A percentile compares a stretch with the other conserved stretches of the same genome.
Evolutionary conservation across 2,329 filamentous ascomycete species (phyloP).

Genomic region (Corniculantispora saksenae): DNA sequence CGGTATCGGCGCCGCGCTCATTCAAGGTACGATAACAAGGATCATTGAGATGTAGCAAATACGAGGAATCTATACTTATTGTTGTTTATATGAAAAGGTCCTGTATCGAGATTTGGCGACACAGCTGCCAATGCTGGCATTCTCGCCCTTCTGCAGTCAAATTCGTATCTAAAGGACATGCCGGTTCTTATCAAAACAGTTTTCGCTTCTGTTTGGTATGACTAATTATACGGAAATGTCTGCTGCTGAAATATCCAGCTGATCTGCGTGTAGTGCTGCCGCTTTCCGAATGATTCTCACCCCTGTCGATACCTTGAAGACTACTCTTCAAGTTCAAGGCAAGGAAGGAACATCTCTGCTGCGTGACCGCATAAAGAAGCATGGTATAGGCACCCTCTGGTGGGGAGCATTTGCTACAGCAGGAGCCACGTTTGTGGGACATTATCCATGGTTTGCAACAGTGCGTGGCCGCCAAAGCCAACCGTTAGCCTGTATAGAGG

Average conservation of each 20-base stretch:
- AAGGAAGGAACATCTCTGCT: conserved; percentile 43
- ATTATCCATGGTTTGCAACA: conserved; percentile 53
- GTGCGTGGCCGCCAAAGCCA: conserved; percentile 28
- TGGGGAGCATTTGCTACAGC: conserved; percentile 52
- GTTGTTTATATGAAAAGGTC: conserved; percentile 33
- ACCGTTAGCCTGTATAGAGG: not conserved
- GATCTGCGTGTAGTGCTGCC: conserved; percentile 37
- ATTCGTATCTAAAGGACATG: conserved; percentile 44
- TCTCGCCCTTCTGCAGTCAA: conserved; percentile 48
- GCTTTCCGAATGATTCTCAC: conserved; percentile 49
- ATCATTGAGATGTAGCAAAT: not conserved
- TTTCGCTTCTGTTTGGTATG: conserved; percentile 47
- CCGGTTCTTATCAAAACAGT: conserved; percentile 47
- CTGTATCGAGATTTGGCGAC: conserved; percentile 48
- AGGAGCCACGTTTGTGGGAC: conserved; percentile 49
- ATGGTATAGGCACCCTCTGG: conserved; percentile 49
- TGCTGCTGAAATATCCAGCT: not conserved
- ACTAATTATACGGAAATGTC: too few relatives aligned
- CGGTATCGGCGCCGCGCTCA: conserved; percentile 44
- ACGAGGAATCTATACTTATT: not conserved
- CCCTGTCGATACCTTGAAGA: conserved; percentile 52
- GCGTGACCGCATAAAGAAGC: conserved; percentile 44
- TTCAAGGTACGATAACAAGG: conserved; percentile 39
- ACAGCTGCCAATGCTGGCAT: conserved; percentile 52
- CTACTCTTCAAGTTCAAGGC: conserved; percentile 50